phyloP scores from a whole-genome alignment of 345 rosid species.

The Eucalyptus sp. region DNA sequence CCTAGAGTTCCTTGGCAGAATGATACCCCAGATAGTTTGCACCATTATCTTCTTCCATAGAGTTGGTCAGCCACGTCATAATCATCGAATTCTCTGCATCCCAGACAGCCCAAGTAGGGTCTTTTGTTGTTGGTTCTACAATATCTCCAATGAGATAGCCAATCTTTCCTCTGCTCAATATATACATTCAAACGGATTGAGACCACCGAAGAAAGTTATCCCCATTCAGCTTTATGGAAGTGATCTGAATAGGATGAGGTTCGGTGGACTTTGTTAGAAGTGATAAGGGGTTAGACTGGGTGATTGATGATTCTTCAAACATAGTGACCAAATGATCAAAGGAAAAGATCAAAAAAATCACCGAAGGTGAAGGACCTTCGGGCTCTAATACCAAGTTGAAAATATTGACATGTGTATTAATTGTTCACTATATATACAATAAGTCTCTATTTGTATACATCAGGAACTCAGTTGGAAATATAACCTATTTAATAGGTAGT shows the following conservation, averaged over 20 bases:
- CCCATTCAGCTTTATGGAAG: background rate
- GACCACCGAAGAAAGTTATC: background rate
- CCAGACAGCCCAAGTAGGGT: background rate
- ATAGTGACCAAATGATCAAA: background rate
- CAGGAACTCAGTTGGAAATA: no score
- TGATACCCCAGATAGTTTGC: background rate
- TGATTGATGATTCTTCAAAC: background rate
- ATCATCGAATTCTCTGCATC: rapidly evolving
- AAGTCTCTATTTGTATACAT: no score
- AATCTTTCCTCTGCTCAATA: background rate
- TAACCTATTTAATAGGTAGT: no score
- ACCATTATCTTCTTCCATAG: background rate
- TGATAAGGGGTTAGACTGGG: background rate
- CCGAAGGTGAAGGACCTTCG: background rate
- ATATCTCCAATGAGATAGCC: background rate
- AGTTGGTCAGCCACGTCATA: background rate
- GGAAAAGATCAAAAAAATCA: background rate
- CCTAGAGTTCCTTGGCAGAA: background rate
- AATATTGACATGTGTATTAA: no score
- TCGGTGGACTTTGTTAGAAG: background rate
- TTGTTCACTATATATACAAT: no score
- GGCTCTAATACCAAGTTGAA: background rate
- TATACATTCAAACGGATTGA: background rate
- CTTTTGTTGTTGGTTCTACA: background rate
- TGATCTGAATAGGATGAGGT: background rate